These are phyloP conservation scores for Colletotrichum lindemuthianum DNA, from an alignment of 2,329 filamentous ascomycete genomes.

Conservation along the genomic window DNA sequence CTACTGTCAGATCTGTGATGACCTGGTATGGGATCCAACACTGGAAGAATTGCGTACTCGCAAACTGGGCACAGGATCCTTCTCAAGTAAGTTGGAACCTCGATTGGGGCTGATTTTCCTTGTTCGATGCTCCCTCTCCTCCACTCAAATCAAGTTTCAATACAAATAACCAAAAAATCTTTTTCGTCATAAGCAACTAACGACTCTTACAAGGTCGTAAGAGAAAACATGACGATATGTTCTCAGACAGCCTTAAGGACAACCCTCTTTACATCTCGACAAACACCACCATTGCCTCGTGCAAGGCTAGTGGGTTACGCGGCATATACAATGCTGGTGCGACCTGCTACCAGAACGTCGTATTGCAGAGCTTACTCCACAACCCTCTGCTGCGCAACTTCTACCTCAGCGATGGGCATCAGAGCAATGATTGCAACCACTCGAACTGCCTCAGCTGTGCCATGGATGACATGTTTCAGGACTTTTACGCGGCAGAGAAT, in stretches of 20 bases:
- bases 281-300: constrained; percentile 84
- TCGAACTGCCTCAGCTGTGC: constrained; percentile 74
- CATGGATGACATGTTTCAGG: constrained; percentile 79
- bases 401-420: constrained; percentile 91
- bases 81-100: constrained; percentile 63
- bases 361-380: constrained; percentile 91
- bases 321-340: constrained; percentile 98
- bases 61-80: constrained; percentile 74
- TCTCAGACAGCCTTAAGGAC: constrained; percentile 72
- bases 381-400: constrained; percentile 92
- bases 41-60: constrained; percentile 79
- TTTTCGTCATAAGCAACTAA: not conserved
- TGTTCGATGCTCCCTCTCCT: too few species aligned
- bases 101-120: too few species aligned
- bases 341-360: constrained; percentile 97
- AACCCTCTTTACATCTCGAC: constrained; percentile 80
- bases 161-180: too few species aligned
- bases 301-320: constrained; percentile 85
- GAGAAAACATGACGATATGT: constrained; percentile 78
- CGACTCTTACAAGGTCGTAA: constrained; percentile 65
- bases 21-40: constrained; percentile 85
- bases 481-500: constrained; percentile 77
- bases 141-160: too few species aligned
- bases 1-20: constrained; percentile 84
- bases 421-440: constrained; percentile 75